phyloP scores from a whole-genome alignment of 805 yeast species.

The Metschnikowia bowlesiae region DNA sequence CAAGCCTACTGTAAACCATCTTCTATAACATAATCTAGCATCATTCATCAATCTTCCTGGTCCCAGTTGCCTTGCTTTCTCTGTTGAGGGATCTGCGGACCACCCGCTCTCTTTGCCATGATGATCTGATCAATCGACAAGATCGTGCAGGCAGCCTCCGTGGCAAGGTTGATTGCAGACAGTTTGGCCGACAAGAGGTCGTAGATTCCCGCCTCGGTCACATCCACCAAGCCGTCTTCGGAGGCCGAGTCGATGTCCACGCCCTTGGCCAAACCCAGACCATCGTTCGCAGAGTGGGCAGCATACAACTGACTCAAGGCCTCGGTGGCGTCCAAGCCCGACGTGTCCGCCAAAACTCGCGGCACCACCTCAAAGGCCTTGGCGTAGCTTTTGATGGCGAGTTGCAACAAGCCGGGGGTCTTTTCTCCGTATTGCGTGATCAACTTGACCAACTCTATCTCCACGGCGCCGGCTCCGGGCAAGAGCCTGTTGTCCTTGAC shows the following conservation, averaged over 20 bases:
- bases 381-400: conserved; percentile 92
- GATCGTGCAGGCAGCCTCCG: conserved; percentile 90
- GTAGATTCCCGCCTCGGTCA: conserved; percentile 62
- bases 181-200: conserved; percentile 78
- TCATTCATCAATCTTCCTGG: conserved; percentile 61
- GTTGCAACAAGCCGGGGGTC: conserved; percentile 88
- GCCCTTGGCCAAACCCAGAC: conserved; percentile 57
- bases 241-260: conserved; percentile 67
- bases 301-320: conserved; percentile 87
- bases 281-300: conserved; percentile 59
- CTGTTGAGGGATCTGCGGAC: conserved; percentile 84
- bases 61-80: conserved; percentile 95
- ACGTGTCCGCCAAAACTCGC: conserved; percentile 86
- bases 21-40: not conserved
- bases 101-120: conserved; percentile 99
- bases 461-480: conserved; percentile 96
- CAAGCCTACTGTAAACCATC: too few species aligned
- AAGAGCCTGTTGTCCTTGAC: conserved; percentile 73
- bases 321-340: conserved; percentile 88
- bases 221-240: conserved; percentile 62
- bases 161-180: conserved; percentile 88
- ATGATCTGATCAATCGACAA: conserved; percentile 93
- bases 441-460: conserved; percentile 77
- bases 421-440: conserved; percentile 84
- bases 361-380: conserved; percentile 94